Conservation (phyloP, 805 yeast genomes). For the Metschnikowia aberdeeniae region DNA sequence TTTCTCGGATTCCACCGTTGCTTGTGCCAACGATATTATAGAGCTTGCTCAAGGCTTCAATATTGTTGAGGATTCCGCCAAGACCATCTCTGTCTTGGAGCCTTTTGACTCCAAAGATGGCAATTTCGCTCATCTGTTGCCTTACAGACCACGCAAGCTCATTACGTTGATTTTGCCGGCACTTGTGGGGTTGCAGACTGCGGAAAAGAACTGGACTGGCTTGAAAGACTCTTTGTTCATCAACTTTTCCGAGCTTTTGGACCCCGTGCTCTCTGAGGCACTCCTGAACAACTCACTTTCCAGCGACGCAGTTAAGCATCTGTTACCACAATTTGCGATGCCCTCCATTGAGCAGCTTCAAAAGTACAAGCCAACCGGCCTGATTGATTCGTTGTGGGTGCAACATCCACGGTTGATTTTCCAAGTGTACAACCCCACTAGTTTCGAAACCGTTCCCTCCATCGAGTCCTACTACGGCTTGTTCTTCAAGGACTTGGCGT, state of each 20-base stretch:
- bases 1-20: conserved; percentile 23
- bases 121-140: conserved; percentile 29
- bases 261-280: conserved; percentile 31
- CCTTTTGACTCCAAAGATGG: conserved; percentile 35
- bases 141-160: conserved; percentile 50
- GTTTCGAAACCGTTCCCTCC: conserved; percentile 55
- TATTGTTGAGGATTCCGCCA: conserved; percentile 18
- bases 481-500: conserved; percentile 67
- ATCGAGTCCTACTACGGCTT: conserved; percentile 41
- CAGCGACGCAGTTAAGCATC: conserved; percentile 36
- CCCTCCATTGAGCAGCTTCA: conserved; percentile 22
- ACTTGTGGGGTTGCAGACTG: conserved; percentile 28
- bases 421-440: conserved; percentile 56
- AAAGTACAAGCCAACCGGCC: conserved; percentile 23
- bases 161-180: conserved; percentile 53
- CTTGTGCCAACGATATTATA: conserved; percentile 43
- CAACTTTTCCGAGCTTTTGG: conserved; percentile 27
- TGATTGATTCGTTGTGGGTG: conserved; percentile 62
- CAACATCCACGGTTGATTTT: conserved; percentile 54
- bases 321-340: conserved; percentile 37
- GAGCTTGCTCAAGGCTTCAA: conserved; percentile 41
- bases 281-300: conserved; percentile 35
- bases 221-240: conserved; percentile 29
- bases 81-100: conserved; percentile 24
- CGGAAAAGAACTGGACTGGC: conserved; percentile 38